Base-by-base conservation (phyloP, 1,139 yeast genomes). In the Neolecta irregularis region DNA sequence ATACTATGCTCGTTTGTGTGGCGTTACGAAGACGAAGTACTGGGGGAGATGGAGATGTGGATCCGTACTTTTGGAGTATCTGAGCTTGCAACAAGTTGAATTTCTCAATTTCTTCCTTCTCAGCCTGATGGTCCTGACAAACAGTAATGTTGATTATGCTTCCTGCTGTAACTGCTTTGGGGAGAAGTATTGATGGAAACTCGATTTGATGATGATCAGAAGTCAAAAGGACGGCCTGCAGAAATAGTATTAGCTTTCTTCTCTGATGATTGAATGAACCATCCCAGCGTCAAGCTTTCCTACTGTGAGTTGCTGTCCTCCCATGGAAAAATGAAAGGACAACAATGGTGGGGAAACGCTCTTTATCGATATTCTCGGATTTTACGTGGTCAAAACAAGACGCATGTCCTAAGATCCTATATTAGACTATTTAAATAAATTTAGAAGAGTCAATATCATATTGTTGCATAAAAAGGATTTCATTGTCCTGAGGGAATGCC, bases 281-380 rank as follows among this genome's bases (percentile, higher is more conserved):
- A 88, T 64, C 1, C 95, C 83, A 16, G 96, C 94, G 55, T 88
- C 98, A 36, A 88, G 65, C 59, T 85, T 85, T 32, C 98, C 98
- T 12, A 88, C 96, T 1, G 96, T 85, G 35, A 88, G 36, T 18
- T 36, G 36, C 5, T n/a, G n/a, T n/a, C n/a, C n/a, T n/a, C n/a
- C n/a, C n/a, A n/a, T n/a, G n/a, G n/a, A n/a, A n/a, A n/a, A n/a
- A n/a, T n/a, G n/a, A n/a, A n/a, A n/a, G n/a, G n/a, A n/a, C n/a
- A n/a, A n/a, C n/a, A n/a, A n/a, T n/a, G n/a, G n/a, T n/a, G n/a
- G n/a, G n/a, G n/a, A n/a, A n/a, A n/a, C n/a, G n/a, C n/a, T n/a
- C n/a, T n/a, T n/a, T n/a, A n/a, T n/a, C n/a, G n/a, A n/a, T n/a
- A n/a, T n/a, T n/a, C n/a, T n/a, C n/a, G n/a, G n/a, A n/a, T n/a